Evolutionary conservation across 2,329 filamentous ascomycete species (phyloP), one percentile per base, ranked within the genome.

Genomic region (Scedosporium boydii): DNA sequence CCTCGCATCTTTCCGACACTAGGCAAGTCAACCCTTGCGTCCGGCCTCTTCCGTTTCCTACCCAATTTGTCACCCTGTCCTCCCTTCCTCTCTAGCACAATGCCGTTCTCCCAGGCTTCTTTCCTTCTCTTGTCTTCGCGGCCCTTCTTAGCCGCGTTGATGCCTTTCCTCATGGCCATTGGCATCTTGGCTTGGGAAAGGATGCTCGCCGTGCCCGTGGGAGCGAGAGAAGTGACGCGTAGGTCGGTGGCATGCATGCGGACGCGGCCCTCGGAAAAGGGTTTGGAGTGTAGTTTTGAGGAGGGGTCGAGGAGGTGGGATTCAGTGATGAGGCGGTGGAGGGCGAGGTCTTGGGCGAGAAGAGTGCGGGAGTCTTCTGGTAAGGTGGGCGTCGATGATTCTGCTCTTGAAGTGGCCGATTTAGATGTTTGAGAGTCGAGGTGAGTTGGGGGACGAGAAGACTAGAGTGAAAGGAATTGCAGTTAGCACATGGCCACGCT

Each of bases 241-340:
- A 97, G 77, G 73, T 98, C 93, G 5, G 89, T 85, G 0, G 93
- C 90, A 73, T 90, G 90, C 67, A 91, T 86, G 38, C 93, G 85
- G 68, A 89, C 88, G 68, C 86, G 87, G 61, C 93, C 93, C 3
- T 78, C 76, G 34, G 78, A 71, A 65, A 82, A 83, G 64, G 74
- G 73, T 61, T 72, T 77, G 59, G 73, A 71, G 55, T 71, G 70
- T 48, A 75, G 71, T 48, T 67, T 65, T 46, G 55, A 62, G 55
- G 77, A 69, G 14, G 73, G 70, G 12, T 70, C 65, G 63, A 98
- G 86, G 64, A 98, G 87, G 75, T 96, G 92, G 0, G 93, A 97
- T 80, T 99, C 95, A 68, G 88, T 83, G 63, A 99, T 85, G 48
- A 99, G 86, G 57, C 92, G 88, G 73, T 97, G 93, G 14, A 99